A percentile compares a stretch with the other conserved stretches of the same genome.
Evolutionary conservation across 2,329 filamentous ascomycete species (phyloP).

Genomic region (Colletotrichum spaethianum): DNA sequence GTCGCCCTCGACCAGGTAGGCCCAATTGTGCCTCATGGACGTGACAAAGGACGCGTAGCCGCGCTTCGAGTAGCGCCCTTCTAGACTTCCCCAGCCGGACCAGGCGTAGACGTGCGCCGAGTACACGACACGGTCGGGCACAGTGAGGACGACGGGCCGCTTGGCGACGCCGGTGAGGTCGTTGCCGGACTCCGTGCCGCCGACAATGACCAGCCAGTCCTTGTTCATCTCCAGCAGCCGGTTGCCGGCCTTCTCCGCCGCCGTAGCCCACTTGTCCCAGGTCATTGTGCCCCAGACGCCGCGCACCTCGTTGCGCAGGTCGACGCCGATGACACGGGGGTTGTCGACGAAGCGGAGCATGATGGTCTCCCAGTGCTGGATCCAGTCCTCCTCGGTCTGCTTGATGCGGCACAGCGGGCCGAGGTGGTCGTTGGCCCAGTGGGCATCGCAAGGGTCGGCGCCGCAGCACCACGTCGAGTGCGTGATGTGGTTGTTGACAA

Average conservation of each 20-base stretch:
- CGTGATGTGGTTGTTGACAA: slow-evolving; percentile 81
- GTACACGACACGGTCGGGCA: slow-evolving; percentile 73
- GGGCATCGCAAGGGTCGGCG: slow-evolving; percentile 76
- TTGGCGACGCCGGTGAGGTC: slow-evolving; percentile 70
- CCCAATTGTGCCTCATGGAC: slow-evolving; percentile 77
- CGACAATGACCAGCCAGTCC: slow-evolving; percentile 78
- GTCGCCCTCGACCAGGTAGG: slow-evolving; percentile 70
- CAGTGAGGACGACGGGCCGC: slow-evolving; percentile 71
- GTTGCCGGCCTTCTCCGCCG: slow-evolving; percentile 75
- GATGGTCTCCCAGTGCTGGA: slow-evolving; percentile 75
- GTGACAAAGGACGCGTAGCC: slow-evolving; percentile 73
- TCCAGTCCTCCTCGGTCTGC: slow-evolving; percentile 77
- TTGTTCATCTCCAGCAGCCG: slow-evolving; percentile 70
- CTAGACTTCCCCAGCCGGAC: slow-evolving; percentile 77
- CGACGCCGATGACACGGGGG: slow-evolving; percentile 74
- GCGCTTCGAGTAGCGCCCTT: slow-evolving; percentile 72
- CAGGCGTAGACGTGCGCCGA: slow-evolving; percentile 78
- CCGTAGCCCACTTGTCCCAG: slow-evolving; percentile 75
- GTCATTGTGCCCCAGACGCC: slow-evolving; percentile 79
- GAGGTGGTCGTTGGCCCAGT: slow-evolving; percentile 77
- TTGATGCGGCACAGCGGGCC: slow-evolving; percentile 71
- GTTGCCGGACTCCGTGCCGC: slow-evolving; percentile 77
- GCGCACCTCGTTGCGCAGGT: slow-evolving; percentile 78
- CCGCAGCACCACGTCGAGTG: slow-evolving; percentile 79
- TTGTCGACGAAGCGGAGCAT: slow-evolving; percentile 73